phyloP scores from a whole-genome alignment of 202 grass and related monocot genomes.

The Hordeum pubiflorum region DNA sequence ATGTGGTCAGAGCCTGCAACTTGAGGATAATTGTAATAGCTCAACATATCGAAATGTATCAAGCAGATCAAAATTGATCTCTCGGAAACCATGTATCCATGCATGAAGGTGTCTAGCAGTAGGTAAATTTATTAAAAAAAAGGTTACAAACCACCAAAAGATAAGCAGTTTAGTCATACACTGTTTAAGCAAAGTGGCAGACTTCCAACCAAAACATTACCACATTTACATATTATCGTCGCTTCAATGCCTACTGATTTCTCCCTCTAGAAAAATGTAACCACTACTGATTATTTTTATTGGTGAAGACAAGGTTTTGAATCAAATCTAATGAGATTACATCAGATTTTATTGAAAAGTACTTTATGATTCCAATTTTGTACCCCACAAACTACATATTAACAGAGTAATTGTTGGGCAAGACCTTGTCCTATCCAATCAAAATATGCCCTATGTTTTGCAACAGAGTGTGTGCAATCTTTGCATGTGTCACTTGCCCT shows the following conservation, averaged over 20 bases:
- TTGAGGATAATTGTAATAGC: background rate
- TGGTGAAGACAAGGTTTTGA: background rate
- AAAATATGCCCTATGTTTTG: background rate
- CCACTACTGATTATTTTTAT: background rate
- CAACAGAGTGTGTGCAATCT: background rate
- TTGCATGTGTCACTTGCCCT: background rate
- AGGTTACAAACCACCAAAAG: background rate
- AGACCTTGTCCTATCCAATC: background rate
- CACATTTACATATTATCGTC: background rate
- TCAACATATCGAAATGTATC: background rate
- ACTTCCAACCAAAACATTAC: background rate
- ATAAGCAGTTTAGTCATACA: background rate
- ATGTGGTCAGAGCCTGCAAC: conserved; percentile 20
- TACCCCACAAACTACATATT: background rate
- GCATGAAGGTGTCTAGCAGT: background rate
- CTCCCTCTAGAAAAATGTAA: background rate
- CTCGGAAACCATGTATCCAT: background rate
- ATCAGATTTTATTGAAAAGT: background rate
- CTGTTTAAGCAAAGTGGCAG: background rate
- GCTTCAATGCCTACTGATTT: background rate
- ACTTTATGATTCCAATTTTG: background rate
- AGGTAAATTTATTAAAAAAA: background rate
- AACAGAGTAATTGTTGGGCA: background rate
- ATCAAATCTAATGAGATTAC: background rate
- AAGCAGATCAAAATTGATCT: background rate